Percentiles rank a stretch among this genome's conserved stretches.
Evolutionary conservation across 257 asterid genomes (phyloP).

Genomic region (Rauvolfia tetraphylla): DNA sequence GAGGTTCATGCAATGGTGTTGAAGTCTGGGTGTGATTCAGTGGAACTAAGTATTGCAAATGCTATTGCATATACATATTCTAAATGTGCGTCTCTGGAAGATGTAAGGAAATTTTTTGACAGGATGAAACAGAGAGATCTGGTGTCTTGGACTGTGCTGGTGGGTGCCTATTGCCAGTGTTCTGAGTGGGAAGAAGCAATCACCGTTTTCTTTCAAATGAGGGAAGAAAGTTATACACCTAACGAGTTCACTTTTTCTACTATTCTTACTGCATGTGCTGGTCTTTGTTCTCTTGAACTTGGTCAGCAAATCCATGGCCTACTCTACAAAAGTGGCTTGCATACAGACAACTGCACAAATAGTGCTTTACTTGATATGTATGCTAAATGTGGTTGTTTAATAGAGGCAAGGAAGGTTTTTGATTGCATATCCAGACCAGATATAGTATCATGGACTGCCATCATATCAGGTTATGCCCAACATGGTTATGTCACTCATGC

Average conservation of each 20-base stretch:
- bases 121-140: slow-evolving; percentile 36
- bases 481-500: slow-evolving; percentile 45
- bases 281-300: slow-evolving; percentile 42
- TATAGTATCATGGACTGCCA: slow-evolving; percentile 49
- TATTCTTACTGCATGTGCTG: slow-evolving; percentile 43
- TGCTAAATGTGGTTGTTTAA: slow-evolving; percentile 48
- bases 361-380: slow-evolving; percentile 56
- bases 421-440: slow-evolving; percentile 35
- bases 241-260: slow-evolving; percentile 43
- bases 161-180: slow-evolving; percentile 44
- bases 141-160: slow-evolving; percentile 49
- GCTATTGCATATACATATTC: slow-evolving; percentile 56
- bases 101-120: slow-evolving; percentile 37
- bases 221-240: slow-evolving; percentile 40
- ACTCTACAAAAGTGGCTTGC: slow-evolving; percentile 35
- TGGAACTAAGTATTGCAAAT: slow-evolving; percentile 32
- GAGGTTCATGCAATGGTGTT: slow-evolving; percentile 49
- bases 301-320: slow-evolving; percentile 45
- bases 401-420: slow-evolving; percentile 42
- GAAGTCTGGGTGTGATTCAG: slow-evolving; percentile 28
- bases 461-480: slow-evolving; percentile 47
- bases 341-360: slow-evolving; percentile 31
- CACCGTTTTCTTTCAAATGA: slow-evolving; percentile 37
- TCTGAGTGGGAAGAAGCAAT: slow-evolving; percentile 42
- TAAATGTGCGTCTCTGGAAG: slow-evolving; percentile 45